Percentiles rank a stretch among this genome's conserved stretches.
Conservation (phyloP, 1,284 basidiomycete species). For the Volvariella volvacea region DNA sequence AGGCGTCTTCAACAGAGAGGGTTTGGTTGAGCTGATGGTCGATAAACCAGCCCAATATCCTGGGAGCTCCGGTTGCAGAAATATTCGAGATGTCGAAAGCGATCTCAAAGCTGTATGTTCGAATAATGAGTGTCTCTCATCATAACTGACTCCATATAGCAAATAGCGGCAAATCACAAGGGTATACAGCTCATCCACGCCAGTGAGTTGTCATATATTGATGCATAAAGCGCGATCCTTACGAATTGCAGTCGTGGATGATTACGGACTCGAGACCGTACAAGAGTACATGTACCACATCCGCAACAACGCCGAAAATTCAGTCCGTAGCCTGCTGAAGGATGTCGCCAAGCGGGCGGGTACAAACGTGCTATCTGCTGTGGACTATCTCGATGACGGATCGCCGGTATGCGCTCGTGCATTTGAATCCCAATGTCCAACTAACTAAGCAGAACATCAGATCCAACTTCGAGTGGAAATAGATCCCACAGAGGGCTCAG, state of each 20-base stretch:
- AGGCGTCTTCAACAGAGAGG: conserved; percentile 76
- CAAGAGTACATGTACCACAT: conserved; percentile 93
- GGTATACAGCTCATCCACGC: conserved; percentile 79
- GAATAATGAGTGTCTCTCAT: not conserved
- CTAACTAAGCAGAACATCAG: conserved; percentile 25
- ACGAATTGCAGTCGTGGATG: conserved; percentile 59
- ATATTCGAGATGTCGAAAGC: conserved; percentile 85
- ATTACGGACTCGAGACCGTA: conserved; percentile 83
- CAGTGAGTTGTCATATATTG: conserved; percentile 35
- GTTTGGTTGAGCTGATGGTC: conserved; percentile 74
- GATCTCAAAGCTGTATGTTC: conserved; percentile 80
- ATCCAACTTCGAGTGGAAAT: conserved; percentile 82
- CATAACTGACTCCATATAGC: conserved; percentile 33
- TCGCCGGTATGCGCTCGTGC: conserved; percentile 51
- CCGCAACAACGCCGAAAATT: conserved; percentile 83
- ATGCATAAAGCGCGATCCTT: conserved; percentile 9
- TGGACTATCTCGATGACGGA: conserved; percentile 86
- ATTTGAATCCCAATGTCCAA: not conserved
- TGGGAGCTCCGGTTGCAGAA: conserved; percentile 78
- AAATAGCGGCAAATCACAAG: conserved; percentile 96
- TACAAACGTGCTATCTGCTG: conserved; percentile 58
- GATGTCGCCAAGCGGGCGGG: conserved; percentile 69
- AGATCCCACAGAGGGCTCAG: conserved; percentile 69
- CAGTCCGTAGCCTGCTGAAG: conserved; percentile 79
- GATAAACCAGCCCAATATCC: conserved; percentile 84